phyloP scores from a whole-genome alignment of 305 asterid species.

The Fraxinus xanthoxyloides region DNA sequence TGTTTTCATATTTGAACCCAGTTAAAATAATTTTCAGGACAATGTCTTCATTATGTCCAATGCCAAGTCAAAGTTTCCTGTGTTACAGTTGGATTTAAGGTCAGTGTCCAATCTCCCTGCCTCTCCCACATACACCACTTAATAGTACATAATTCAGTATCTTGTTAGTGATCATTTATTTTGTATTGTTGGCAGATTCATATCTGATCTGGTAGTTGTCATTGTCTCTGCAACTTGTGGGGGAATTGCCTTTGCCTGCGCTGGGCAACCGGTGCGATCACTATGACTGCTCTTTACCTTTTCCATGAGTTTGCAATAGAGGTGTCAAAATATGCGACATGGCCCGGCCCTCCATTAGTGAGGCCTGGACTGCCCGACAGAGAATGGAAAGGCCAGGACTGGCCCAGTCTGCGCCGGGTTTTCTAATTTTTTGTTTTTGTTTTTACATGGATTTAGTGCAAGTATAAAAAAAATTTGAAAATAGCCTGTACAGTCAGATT shows the following conservation, averaged over 20 bases:
- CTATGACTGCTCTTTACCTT: conserved; percentile 15
- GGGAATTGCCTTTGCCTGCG: conserved; percentile 81
- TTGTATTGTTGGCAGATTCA: conserved; percentile 51
- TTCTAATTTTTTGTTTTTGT: too few species aligned
- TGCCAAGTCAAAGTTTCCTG: conserved; percentile 73
- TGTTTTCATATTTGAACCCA: conserved; percentile 26
- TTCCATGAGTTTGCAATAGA: conserved; percentile 13
- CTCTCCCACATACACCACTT: conserved; percentile 10
- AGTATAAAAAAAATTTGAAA: not conserved
- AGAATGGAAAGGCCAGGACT: not conserved
- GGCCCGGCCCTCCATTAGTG: not conserved
- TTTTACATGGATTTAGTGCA: not conserved
- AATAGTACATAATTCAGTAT: conserved; percentile 13
- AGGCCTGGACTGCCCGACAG: not conserved
- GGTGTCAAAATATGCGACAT: not conserved
- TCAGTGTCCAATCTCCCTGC: conserved; percentile 27
- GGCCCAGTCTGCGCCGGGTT: not conserved
- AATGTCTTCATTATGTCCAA: conserved; percentile 81
- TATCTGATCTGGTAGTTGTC: conserved; percentile 80
- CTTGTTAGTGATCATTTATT: conserved; percentile 12
- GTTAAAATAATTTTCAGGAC: conserved; percentile 45
- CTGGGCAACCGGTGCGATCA: conserved; percentile 79
- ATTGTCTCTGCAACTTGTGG: conserved; percentile 95
- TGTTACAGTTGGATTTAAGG: conserved; percentile 80
- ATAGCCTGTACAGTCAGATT: not conserved